These are phyloP conservation scores for Trapa incisa DNA, from an alignment of 345 rosid genomes.

Conservation along the genomic window DNA sequence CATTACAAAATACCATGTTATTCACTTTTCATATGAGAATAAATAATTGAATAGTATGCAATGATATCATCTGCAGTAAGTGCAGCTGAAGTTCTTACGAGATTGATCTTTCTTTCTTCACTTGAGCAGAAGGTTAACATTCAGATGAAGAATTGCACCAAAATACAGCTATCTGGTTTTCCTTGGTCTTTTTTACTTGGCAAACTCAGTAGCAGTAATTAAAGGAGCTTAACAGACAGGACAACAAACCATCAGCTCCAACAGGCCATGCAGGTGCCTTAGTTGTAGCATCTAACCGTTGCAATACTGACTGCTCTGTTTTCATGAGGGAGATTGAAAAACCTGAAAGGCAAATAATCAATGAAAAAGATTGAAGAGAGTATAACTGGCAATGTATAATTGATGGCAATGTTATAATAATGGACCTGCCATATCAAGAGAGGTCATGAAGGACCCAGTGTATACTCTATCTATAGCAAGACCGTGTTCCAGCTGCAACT, in stretches of 20 bases:
- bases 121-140: not conserved
- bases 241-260: conserved; percentile 53
- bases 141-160: not conserved
- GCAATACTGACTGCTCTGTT: conserved; percentile 56
- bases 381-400: not conserved
- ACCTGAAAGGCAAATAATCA: conserved; percentile 29
- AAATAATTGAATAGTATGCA: not conserved
- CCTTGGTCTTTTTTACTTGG: not conserved
- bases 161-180: not conserved
- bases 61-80: not conserved
- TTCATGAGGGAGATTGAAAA: conserved; percentile 89
- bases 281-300: conserved; percentile 76
- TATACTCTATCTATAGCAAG: conserved; percentile 94
- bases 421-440: conserved; percentile 98
- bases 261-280: conserved; percentile 91
- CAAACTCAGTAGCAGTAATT: not conserved
- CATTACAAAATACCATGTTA: not conserved
- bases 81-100: not conserved
- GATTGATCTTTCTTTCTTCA: not conserved
- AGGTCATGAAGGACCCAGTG: conserved; percentile 89
- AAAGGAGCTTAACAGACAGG: not conserved
- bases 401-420: not conserved
- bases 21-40: not conserved
- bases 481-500: conserved; percentile 83
- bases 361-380: not conserved